A percentile compares a stretch with the other conserved stretches of the same genome.
Evolutionary conservation across 2,329 filamentous ascomycete genomes (phyloP).

Genomic region (Aspergillus niger): DNA sequence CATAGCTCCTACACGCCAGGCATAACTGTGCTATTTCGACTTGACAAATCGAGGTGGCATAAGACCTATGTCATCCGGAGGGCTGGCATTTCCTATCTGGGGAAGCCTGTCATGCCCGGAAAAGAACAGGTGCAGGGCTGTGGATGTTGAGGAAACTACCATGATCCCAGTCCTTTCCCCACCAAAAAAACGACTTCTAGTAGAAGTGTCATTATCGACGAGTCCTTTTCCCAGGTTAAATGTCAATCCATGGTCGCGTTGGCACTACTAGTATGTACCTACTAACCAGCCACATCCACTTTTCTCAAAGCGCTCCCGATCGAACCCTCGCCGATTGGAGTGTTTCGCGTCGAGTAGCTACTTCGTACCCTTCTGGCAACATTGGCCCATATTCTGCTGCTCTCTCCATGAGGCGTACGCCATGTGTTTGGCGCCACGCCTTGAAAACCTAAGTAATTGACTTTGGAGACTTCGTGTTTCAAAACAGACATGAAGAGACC

Average conservation of each 20-base stretch:
- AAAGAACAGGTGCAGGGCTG: slow-evolving; percentile 5
- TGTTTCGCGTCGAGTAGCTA: not conserved
- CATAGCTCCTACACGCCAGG: not conserved
- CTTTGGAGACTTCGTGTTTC: not conserved
- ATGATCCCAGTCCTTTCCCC: not conserved
- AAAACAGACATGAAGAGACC: not conserved
- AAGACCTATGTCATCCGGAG: not conserved
- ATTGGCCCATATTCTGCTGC: not conserved
- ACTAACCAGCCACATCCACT: not conserved
- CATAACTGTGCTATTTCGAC: not conserved
- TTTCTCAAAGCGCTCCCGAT: not conserved
- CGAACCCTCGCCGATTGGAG: not conserved
- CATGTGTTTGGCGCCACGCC: not conserved
- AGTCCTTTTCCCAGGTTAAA: not conserved
- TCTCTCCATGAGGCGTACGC: not conserved
- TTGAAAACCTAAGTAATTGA: not conserved
- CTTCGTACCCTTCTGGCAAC: not conserved
- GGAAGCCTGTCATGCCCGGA: not conserved
- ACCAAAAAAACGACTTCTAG: not conserved
- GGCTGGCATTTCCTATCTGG: not conserved
- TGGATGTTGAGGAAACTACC: not conserved
- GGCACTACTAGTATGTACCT: not conserved
- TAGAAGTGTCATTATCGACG: not conserved
- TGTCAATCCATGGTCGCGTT: not conserved
- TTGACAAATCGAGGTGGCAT: not conserved